Percentiles rank a stretch among this genome's conserved stretches.
Conservation (phyloP, 768 basidiomycete species). For the Pulveroboletus ravenelii region DNA sequence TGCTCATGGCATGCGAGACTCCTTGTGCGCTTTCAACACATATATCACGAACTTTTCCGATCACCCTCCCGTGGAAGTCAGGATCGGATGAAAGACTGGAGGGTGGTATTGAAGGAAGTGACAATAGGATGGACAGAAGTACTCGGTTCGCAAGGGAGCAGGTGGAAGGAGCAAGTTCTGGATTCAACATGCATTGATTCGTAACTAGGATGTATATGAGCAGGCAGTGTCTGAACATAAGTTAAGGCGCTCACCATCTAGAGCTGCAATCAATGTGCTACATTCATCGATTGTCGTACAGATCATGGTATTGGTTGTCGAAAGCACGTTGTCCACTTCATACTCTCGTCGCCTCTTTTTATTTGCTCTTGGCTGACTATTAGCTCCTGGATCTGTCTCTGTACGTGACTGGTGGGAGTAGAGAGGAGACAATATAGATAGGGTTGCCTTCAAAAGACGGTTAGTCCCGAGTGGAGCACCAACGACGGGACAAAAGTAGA, state of each 20-base stretch:
- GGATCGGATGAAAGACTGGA: constrained; percentile 51
- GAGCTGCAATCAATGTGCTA: constrained; percentile 45
- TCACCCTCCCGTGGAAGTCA: constrained; percentile 42
- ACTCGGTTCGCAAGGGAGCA: constrained; percentile 58
- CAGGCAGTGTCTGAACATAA: neutral
- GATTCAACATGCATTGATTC: constrained; percentile 42
- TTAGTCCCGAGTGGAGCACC: constrained; percentile 46
- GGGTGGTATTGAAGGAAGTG: constrained; percentile 52
- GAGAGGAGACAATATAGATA: constrained; percentile 46
- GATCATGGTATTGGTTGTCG: constrained; percentile 39
- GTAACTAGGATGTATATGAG: constrained; percentile 42
- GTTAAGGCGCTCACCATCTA: constrained; percentile 48
- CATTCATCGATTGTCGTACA: constrained; percentile 50
- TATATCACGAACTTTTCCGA: constrained; percentile 42
- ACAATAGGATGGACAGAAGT: constrained; percentile 52
- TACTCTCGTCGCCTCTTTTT: constrained; percentile 69
- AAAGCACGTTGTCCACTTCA: constrained; percentile 74
- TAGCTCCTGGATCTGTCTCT: constrained; percentile 19
- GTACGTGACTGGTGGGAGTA: constrained; percentile 38
- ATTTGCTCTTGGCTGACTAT: constrained; percentile 42
- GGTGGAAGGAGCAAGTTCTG: constrained; percentile 47
- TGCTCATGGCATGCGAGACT: constrained; percentile 55
- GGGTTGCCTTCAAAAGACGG: constrained; percentile 50
- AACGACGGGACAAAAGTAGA: constrained; percentile 40
- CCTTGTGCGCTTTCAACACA: constrained; percentile 50